These are phyloP conservation scores for Claviceps maximensis DNA, from an alignment of 2,329 filamentous ascomycete genomes.

Conservation along the genomic window DNA sequence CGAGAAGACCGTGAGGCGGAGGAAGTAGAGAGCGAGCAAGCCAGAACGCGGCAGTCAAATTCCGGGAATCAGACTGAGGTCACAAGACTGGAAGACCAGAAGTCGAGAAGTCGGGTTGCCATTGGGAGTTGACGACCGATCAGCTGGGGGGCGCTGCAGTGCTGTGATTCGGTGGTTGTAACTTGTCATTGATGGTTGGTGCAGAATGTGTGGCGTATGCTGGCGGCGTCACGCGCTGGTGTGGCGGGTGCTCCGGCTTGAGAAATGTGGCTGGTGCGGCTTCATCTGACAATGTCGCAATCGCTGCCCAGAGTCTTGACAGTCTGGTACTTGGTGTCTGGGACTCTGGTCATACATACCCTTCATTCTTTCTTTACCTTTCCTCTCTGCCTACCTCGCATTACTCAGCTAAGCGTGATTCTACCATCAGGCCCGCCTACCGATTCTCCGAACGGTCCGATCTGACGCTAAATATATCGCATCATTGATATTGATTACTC, in stretches of 20 bases:
- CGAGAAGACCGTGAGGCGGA: background rate
- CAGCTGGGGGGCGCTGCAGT: background rate
- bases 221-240: background rate
- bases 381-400: background rate
- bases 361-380: background rate
- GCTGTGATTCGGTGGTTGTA: slow-evolving; percentile 8
- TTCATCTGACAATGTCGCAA: background rate
- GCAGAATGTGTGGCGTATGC: background rate
- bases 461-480: background rate
- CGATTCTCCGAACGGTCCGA: background rate
- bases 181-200: slow-evolving; percentile 1
- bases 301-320: background rate
- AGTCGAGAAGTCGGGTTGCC: background rate
- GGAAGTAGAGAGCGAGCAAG: background rate
- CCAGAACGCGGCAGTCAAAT: background rate
- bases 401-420: background rate
- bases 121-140: slow-evolving; percentile 1
- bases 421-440: background rate
- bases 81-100: background rate
- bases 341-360: too few relatives aligned
- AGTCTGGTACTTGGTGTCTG: too few relatives aligned
- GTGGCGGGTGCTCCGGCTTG: background rate
- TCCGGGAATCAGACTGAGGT: background rate
- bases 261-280: background rate
- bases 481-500: background rate